Base-by-base conservation (phyloP, 2,329 filamentous ascomycete genomes). In the Ophiostoma montium region DNA sequence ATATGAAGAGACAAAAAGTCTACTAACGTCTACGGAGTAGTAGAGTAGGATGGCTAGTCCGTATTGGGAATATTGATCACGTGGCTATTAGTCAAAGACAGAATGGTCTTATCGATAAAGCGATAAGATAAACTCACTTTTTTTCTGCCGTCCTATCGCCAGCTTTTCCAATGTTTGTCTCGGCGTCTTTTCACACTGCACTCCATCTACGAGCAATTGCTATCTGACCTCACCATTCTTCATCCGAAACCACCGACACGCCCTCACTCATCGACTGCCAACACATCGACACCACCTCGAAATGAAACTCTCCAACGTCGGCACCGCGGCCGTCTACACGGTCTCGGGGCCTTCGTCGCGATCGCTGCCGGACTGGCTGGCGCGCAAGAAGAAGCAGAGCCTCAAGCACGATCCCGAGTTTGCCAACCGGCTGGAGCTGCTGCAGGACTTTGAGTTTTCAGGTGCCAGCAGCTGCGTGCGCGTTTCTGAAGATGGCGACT, bases 381-480 rank as follows among this genome's bases (percentile, higher is more conserved):
- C 88, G 32, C 78, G 87, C 56, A 83, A 87, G 59, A 75, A 90
- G 62, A 96, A 95, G 72, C 77, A 85, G 63, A 94, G 86, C 61
- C 70, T 95, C 57, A 96, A 96, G 67, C 81, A 90, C 57, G 90
- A 96, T 62, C 74, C 84, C 52, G 90, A 95, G 62, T 96, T 90
- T 66, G 83, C 89, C 55, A 95, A 88, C 64, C 84, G 92, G 56
- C 82, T 98, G 58, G 92, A 98, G 65, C 73, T 98, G 50, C 75
- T 98, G 35, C 92, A 98, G 61, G 92, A 98, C 62, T 98, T 98
- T 64, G 89, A 94, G 61, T 96, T 98, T 60, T 89, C 95, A 23
- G 62, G 63, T 46, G 59, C 94, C 36, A 95, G 88, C 62, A 79
- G 82, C 57, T 95, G 90, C 62, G 79, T 98, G 54, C 78, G 87